Base-by-base conservation (phyloP, 352 stramenopile species). In the Poterioochromonas sp. region DNA sequence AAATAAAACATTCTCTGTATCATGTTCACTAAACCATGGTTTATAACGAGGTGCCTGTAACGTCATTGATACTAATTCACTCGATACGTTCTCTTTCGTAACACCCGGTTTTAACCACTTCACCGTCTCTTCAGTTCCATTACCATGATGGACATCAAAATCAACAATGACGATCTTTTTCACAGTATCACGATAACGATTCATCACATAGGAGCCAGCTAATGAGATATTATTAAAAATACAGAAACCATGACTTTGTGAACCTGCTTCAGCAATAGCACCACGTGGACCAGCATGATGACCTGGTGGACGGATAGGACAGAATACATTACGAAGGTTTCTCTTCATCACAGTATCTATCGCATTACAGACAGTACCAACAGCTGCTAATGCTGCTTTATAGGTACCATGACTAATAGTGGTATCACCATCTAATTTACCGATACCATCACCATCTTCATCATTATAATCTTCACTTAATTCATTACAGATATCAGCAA, bases 161-260 rank as follows among this genome's bases (percentile, higher is more conserved):
- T 99, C 95, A 54, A 99, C 82, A 79, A 98, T 97, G 1, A 93
- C 94, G 60, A 98, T 87, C 73, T 91, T 91, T 73, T 94, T 83
- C 63, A 98, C 92, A 26, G 0, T 39, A 0, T 91, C 91, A 65
- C 89, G 84, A 77, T 91, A 88, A 73, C 93, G 90, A 78, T 97
- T 93, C 83, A 97, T 90, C 40, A 94, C 95, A 83, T 98, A 98
- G 0, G 93, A 92, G 37, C 93, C 95, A 49, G 90, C 95, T 77
- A 99, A 94, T 22, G 93, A 94, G 54, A 98, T 93, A 83, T 98
- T 98, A 86, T 98, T 98, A 40, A 99, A 88, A 0, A 99, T 85
- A 83, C 94, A 99, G 82, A 98, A 99, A 34, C 95, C 95, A 83
- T 93, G 90, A 29, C 83, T 89, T 26, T 88, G 88, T 0, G 41